Evolutionary conservation across 768 basidiomycete species (phyloP), one percentile per base, ranked within the genome.

Genomic region (Hericium erinaceus): DNA sequence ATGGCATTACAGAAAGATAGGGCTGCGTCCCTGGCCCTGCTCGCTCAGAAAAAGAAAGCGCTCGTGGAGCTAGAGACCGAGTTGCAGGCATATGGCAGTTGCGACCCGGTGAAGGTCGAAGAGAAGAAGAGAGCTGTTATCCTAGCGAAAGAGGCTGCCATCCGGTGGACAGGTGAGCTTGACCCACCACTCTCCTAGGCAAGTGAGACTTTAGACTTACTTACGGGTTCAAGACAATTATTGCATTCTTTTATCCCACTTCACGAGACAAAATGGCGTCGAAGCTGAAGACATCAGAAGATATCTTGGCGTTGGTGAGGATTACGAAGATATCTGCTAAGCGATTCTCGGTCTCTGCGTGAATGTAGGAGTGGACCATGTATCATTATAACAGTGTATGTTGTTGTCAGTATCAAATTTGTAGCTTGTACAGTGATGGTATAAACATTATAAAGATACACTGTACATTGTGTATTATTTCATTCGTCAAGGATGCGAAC

Each of bases 121-220:
- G 83, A 87, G 67, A 87, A 84, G 67, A 82, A 78, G 52, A 73
- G 87, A 50, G 91, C 86, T 0, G 77, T 83, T 10, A 77, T 80
- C 53, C 75, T 94, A 13, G 91, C 89, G 3, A 89, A 87, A 60
- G 92, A 95, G 66, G 92, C 91, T 12, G 81, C 87, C 12, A 67
- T 85, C 22, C 83, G 91, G 13, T 94, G 92, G 89, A 98, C 94
- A 39, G 94, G 94, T 95, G 62, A 57, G 7, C 33, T 33, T 10
- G 33, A 83, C 70, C 33, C 18, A 40, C 33, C 16, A 20, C 20
- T 18, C 12, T 10, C n/a, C 11, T 13, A 28, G 22, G 18, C 16
- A n/a, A 11, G 13, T 12, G 22, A 41, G 26, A n/a, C n/a, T n/a
- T 26, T 2, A 28, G 46, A 20, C 39, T 55, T 26, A 18, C 49